Evolutionary conservation across 371 early-diverging fungal genomes (phyloP).

Genomic region (Syncephalastrum racemosum): DNA sequence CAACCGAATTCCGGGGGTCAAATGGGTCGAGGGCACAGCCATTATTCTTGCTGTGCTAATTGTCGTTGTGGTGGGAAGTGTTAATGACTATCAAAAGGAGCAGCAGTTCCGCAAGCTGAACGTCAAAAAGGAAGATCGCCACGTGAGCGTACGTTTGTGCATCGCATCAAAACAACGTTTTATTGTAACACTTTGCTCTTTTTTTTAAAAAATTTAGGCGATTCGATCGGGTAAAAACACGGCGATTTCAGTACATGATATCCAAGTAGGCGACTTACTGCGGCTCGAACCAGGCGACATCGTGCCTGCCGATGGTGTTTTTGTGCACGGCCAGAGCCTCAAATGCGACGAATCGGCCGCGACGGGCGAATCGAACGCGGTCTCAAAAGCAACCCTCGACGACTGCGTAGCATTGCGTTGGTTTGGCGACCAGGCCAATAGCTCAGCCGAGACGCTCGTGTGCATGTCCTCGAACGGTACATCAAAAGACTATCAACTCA

Average conservation of each 20-base stretch:
- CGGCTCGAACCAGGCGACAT: conserved; percentile 92
- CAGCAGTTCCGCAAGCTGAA: conserved; percentile 79
- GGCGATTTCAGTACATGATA: conserved; percentile 77
- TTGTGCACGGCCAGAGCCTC: conserved; percentile 79
- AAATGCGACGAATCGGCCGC: conserved; percentile 89
- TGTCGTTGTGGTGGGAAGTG: conserved; percentile 76
- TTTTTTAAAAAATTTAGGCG: conserved; percentile 34
- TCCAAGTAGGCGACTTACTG: conserved; percentile 89
- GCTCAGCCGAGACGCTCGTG: neutral
- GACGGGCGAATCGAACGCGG: conserved; percentile 88
- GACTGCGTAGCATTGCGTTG: conserved; percentile 23
- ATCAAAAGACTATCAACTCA: too few species aligned
- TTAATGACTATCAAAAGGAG: conserved; percentile 90
- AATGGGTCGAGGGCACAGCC: conserved; percentile 79
- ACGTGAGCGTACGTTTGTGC: conserved; percentile 51
- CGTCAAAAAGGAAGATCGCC: conserved; percentile 79
- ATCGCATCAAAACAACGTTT: neutral
- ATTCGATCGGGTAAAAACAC: conserved; percentile 71
- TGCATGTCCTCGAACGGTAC: conserved; percentile 4
- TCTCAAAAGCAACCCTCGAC: conserved; percentile 48
- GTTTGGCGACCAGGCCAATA: conserved; percentile 1
- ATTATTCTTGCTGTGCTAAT: conserved; percentile 79
- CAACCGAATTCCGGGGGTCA: conserved; percentile 47
- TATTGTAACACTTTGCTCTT: conserved; percentile 2
- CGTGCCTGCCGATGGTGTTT: conserved; percentile 86